phyloP scores from a whole-genome alignment of 139 green algal genomes.

The Volvox africanus region DNA sequence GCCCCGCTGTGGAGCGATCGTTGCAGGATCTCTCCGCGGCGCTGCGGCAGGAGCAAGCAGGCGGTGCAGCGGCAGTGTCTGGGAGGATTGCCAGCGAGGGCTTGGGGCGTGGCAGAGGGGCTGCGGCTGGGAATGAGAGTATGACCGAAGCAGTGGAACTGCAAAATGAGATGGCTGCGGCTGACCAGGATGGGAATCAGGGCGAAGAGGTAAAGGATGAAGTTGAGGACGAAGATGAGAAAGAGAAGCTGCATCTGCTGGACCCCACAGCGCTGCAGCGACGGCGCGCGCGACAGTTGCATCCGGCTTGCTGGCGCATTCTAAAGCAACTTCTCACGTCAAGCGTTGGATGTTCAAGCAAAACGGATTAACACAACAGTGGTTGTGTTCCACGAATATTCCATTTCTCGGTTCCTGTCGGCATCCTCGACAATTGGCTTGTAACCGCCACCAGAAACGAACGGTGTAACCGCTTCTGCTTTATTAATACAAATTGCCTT shows the following conservation, averaged over 20 bases:
- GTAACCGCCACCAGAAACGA: background rate
- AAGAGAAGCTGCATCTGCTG: constrained; percentile 11
- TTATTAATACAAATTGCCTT: too few relatives aligned
- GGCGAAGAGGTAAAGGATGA: background rate
- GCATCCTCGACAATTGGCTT: too few relatives aligned
- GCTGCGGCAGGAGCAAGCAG: background rate
- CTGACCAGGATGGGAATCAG: too few relatives aligned
- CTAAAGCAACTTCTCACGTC: constrained; percentile 50
- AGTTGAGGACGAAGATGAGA: constrained; percentile 14
- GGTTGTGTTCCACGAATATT: too few relatives aligned
- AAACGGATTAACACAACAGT: constrained; percentile 42
- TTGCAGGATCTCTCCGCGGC: constrained; percentile 15
- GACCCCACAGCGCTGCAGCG: constrained; percentile 30
- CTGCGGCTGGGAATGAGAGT: too few relatives aligned
- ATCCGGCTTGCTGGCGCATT: constrained; percentile 43
- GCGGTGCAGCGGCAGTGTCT: background rate
- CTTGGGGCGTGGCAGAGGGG: background rate
- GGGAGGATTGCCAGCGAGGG: too few relatives aligned
- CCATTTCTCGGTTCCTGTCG: too few relatives aligned
- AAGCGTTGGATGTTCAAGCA: background rate
- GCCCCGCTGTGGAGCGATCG: constrained; percentile 4
- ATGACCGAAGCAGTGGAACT: background rate
- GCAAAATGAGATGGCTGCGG: background rate
- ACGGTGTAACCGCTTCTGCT: too few relatives aligned
- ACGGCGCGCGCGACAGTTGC: constrained; percentile 43